Base-by-base conservation (phyloP, 768 basidiomycete genomes). In the Amanita jacksonii region DNA sequence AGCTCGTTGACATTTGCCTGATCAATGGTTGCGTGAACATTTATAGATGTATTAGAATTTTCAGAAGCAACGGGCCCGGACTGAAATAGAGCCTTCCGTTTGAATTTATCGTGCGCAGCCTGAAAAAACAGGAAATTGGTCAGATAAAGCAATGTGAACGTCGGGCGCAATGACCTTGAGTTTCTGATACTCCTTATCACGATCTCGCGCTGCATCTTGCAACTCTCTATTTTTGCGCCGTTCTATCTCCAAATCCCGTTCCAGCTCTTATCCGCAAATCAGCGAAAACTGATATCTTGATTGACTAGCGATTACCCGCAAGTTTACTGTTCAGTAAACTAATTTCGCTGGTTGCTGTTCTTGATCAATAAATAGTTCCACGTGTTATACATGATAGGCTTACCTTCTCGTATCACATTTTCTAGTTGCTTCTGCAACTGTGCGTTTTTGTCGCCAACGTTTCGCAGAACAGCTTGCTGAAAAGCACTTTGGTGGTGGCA, bases 121-220 rank as follows among this genome's bases (percentile, higher is more conserved):
- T 89, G 46, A 25, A 23, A 31, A 37, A 7, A 41, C 42, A 22
- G 42, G 35, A 20, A 32, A 32, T 15, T 20, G 16, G 32, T 8
- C 28, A n/a, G n/a, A n/a, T n/a, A n/a, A n/a, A n/a, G n/a, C n/a
- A n/a, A n/a, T n/a, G n/a, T n/a, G n/a, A n/a, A 32, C 36, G 35
- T 23, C 13, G n/a, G 5, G 27, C 15, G 8, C n/a, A 36, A 8
- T 24, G 43, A 22, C 41, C 71, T 90, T 91, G 31, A 91, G 73
- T 56, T 86, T 89, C 45, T 85, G 83, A 54, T 90, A 91, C 54
- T 90, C 89, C 54, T 83, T 88, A 49, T 90, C 88, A 52, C 79
- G 72, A 54, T 89, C 86, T 52, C 78, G 73, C 2, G 81, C 69
- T 1, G 74, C 63, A 28, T 91, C 86, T 53, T 87, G 84, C 20